Conservation (phyloP, 2,329 filamentous ascomycete genomes). For the Aureobasidium subglaciale region DNA sequence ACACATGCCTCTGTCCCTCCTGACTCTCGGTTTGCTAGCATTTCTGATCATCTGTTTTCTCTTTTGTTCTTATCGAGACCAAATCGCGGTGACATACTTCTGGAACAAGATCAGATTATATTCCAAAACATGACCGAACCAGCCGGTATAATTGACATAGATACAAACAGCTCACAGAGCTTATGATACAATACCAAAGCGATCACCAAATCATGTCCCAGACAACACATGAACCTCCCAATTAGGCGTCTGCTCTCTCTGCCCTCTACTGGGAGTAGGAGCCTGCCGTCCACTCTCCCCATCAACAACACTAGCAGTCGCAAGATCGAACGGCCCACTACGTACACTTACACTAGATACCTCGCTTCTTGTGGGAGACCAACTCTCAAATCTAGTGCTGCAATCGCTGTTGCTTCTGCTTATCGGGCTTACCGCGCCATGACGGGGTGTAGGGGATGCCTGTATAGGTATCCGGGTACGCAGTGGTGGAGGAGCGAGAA, state of each 20-base stretch:
- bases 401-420: conserved; percentile 7
- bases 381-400: background rate
- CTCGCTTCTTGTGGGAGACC: background rate
- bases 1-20: too few species aligned
- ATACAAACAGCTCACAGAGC: background rate
- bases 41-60: too few species aligned
- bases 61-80: too few species aligned
- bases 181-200: background rate
- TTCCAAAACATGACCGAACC: too few species aligned
- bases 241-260: conserved; percentile 5
- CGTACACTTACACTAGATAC: background rate
- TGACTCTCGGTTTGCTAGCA: too few species aligned
- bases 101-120: too few species aligned
- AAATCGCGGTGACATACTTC: too few species aligned
- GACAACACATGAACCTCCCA: conserved; percentile 6
- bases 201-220: background rate
- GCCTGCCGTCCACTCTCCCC: background rate
- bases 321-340: conserved; percentile 3
- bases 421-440: background rate
- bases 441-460: background rate
- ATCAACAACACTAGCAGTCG: background rate
- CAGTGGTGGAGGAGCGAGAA: background rate
- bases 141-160: background rate
- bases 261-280: background rate
- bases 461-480: background rate